A percentile compares a stretch with the other conserved stretches of the same genome.
Evolutionary conservation across 257 asterid species (phyloP).

Genomic region (Cinchona pubescens): DNA sequence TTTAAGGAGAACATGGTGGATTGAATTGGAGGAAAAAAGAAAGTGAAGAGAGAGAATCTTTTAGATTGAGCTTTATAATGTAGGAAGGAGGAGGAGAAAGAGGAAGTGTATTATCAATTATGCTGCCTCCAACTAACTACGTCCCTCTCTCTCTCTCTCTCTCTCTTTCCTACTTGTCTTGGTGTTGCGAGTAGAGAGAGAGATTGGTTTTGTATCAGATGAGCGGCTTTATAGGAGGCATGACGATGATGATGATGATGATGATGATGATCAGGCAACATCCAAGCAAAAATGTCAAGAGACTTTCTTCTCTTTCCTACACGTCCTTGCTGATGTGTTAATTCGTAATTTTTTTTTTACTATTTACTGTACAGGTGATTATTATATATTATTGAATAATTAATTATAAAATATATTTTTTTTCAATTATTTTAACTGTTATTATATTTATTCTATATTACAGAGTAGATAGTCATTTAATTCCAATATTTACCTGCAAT

Average conservation of each 20-base stretch:
- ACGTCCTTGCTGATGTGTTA: too few relatives aligned
- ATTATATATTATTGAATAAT: too few relatives aligned
- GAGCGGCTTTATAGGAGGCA: constrained; percentile 4
- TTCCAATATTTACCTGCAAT: too few relatives aligned
- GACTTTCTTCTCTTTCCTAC: neutral
- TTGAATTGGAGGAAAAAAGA: constrained; percentile 18
- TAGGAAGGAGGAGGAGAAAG: neutral
- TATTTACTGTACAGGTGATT: too few relatives aligned
- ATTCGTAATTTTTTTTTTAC: too few relatives aligned
- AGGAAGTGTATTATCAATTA: neutral
- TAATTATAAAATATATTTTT: too few relatives aligned
- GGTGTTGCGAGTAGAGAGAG: neutral
- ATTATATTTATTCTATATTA: too few relatives aligned
- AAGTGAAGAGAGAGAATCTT: constrained; percentile 14
- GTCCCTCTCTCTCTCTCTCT: constrained; percentile 14
- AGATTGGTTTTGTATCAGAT: neutral
- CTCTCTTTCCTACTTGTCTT: constrained; percentile 31
- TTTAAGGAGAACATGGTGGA: constrained; percentile 68
- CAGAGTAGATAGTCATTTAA: too few relatives aligned
- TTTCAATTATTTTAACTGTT: too few relatives aligned
- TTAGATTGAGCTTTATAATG: too few relatives aligned
- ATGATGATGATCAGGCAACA: too few relatives aligned
- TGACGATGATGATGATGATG: too few relatives aligned
- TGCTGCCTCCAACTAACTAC: constrained; percentile 17
- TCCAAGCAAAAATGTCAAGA: neutral